Evolutionary conservation across 169 alveolate species (phyloP).

Genomic region (Babesia sp.): DNA sequence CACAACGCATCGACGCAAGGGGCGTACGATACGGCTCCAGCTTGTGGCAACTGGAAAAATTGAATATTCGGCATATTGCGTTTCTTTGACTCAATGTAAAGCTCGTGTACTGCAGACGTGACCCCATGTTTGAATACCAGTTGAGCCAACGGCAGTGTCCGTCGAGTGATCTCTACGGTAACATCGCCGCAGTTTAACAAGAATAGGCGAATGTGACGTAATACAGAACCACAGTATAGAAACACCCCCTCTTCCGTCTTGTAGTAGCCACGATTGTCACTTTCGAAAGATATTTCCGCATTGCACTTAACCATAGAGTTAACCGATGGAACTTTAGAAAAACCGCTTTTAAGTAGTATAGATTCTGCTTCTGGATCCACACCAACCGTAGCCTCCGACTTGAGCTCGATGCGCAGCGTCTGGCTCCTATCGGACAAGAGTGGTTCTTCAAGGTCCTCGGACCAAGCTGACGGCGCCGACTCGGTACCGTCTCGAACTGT

Average conservation of each 20-base stretch:
- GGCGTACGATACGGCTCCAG: slow-evolving; percentile 46
- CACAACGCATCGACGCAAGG: slow-evolving; percentile 49
- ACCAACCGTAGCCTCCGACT: slow-evolving; percentile 24
- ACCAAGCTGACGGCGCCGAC: background rate
- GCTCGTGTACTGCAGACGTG: slow-evolving; percentile 38
- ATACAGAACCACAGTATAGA: slow-evolving; percentile 5
- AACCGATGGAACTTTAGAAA: slow-evolving; percentile 7
- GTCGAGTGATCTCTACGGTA: slow-evolving; percentile 22
- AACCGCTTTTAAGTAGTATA: slow-evolving; percentile 33
- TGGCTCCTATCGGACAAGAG: background rate
- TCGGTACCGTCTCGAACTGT: slow-evolving; percentile 11
- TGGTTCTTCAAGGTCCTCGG: slow-evolving; percentile 1
- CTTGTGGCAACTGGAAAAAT: slow-evolving; percentile 46
- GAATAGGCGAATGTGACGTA: slow-evolving; percentile 59
- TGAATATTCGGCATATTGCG: slow-evolving; percentile 24
- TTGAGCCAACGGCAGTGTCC: slow-evolving; percentile 31
- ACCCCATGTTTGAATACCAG: slow-evolving; percentile 29
- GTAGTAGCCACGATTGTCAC: slow-evolving; percentile 43
- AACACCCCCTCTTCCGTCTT: slow-evolving; percentile 60
- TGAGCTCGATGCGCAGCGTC: slow-evolving; percentile 29
- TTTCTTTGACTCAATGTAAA: slow-evolving; percentile 38
- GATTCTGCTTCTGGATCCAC: slow-evolving; percentile 28
- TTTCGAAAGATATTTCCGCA: slow-evolving; percentile 11
- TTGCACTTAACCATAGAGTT: slow-evolving; percentile 15
- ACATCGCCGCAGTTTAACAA: slow-evolving; percentile 50